phyloP scores from a whole-genome alignment of 1,139 yeast genomes.

The Zygoascus sp. region DNA sequence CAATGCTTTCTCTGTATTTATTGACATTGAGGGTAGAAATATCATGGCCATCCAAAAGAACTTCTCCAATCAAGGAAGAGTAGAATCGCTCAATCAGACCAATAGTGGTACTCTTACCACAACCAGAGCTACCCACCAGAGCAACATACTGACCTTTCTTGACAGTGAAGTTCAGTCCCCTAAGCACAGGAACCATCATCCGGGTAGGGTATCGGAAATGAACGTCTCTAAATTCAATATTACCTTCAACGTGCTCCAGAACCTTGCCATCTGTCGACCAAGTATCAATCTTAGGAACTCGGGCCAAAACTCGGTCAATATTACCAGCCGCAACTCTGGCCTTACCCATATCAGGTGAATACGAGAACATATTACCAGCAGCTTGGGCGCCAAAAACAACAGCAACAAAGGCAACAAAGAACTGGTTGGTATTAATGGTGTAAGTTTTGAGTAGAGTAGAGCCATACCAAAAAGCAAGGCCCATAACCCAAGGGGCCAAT shows the following conservation, averaged over 20 bases:
- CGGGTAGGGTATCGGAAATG: slow-evolving; percentile 82
- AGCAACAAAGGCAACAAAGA: slow-evolving; percentile 38
- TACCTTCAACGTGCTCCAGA: slow-evolving; percentile 42
- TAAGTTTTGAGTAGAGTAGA: slow-evolving; percentile 31
- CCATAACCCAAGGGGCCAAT: slow-evolving; percentile 37
- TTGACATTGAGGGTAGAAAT: slow-evolving; percentile 67
- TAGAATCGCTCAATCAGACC: slow-evolving; percentile 75
- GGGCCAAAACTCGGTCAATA: slow-evolving; percentile 67
- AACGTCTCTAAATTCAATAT: slow-evolving; percentile 60
- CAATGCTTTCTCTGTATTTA: slow-evolving; percentile 65
- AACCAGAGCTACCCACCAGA: slow-evolving; percentile 92
- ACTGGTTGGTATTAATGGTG: slow-evolving; percentile 29
- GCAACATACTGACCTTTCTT: slow-evolving; percentile 84
- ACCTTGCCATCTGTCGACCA: slow-evolving; percentile 53
- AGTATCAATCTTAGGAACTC: slow-evolving; percentile 54
- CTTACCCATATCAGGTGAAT: slow-evolving; percentile 65
- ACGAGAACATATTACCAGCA: slow-evolving; percentile 82
- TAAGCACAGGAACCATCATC: slow-evolving; percentile 65
- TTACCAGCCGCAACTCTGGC: slow-evolving; percentile 62
- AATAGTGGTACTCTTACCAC: slow-evolving; percentile 92
- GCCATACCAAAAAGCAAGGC: slow-evolving; percentile 40
- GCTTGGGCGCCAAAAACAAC: slow-evolving; percentile 82
- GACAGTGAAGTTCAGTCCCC: slow-evolving; percentile 59
- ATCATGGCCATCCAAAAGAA: slow-evolving; percentile 65
- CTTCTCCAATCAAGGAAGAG: slow-evolving; percentile 62